These are phyloP conservation scores for Heliosperma pusillum DNA, from an alignment of 148 eudicot species.

Conservation along the genomic window DNA sequence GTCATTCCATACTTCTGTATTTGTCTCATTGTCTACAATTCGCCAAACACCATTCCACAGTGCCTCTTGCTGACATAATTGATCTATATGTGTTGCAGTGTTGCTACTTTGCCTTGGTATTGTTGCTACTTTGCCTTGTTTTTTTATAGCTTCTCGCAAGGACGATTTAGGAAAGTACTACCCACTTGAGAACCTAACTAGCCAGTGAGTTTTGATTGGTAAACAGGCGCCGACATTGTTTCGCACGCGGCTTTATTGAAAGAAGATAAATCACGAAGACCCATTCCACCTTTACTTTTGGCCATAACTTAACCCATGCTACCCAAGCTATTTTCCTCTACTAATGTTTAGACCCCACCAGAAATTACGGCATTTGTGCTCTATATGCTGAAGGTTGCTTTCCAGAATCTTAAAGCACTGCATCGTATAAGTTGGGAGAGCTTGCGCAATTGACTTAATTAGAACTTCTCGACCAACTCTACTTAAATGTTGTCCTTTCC, in stretches of 20 bases:
- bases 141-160: background rate
- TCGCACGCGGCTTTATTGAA: background rate
- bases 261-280: background rate
- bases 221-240: background rate
- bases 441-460: background rate
- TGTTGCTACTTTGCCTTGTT: background rate
- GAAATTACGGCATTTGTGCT: background rate
- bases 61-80: too few relatives aligned
- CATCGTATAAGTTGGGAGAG: background rate
- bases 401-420: background rate
- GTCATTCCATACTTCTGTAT: too few relatives aligned
- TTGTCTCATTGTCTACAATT: too few relatives aligned
- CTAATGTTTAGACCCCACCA: background rate
- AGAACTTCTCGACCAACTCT: background rate
- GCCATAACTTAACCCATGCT: background rate
- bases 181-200: too few relatives aligned
- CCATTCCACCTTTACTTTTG: background rate
- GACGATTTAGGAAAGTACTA: too few relatives aligned
- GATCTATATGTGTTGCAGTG: background rate
- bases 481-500: background rate
- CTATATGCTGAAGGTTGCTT: background rate
- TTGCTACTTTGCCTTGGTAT: background rate
- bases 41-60: too few relatives aligned
- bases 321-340: background rate
- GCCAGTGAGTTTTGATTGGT: background rate